Conservation (phyloP, 768 basidiomycete genomes). For the Suillus subluteus region DNA sequence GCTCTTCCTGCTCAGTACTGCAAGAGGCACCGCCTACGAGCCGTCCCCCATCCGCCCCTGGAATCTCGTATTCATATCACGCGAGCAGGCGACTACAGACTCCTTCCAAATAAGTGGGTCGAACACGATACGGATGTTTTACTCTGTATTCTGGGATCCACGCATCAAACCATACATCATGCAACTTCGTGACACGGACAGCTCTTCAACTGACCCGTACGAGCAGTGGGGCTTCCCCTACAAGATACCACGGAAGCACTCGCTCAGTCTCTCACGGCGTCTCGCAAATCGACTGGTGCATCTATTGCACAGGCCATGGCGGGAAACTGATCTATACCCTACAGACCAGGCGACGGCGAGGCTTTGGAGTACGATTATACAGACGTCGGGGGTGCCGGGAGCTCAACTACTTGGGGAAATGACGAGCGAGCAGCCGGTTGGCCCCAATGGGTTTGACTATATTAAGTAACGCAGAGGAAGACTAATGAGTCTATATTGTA, state of each 20-base stretch:
- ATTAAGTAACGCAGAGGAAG: not conserved
- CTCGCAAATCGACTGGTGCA: not conserved
- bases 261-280: not conserved
- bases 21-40: not conserved
- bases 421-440: not conserved
- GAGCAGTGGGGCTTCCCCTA: constrained; percentile 3
- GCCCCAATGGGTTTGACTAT: not conserved
- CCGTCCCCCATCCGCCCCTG: not conserved
- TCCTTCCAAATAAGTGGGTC: not conserved
- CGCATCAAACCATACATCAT: constrained; percentile 3
- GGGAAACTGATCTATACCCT: not conserved
- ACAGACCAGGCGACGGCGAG: not conserved
- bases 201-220: not conserved
- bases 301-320: not conserved
- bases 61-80: not conserved
- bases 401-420: not conserved
- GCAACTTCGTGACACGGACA: not conserved
- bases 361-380: not conserved
- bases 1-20: not conserved
- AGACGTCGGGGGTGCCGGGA: constrained; percentile 1
- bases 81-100: not conserved
- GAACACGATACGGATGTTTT: not conserved
- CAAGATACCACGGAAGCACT: not conserved
- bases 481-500: not conserved
- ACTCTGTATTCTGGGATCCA: not conserved